Evolutionary conservation across 179 eudicot species (phyloP).

Genomic region (Beta macrorhiza): DNA sequence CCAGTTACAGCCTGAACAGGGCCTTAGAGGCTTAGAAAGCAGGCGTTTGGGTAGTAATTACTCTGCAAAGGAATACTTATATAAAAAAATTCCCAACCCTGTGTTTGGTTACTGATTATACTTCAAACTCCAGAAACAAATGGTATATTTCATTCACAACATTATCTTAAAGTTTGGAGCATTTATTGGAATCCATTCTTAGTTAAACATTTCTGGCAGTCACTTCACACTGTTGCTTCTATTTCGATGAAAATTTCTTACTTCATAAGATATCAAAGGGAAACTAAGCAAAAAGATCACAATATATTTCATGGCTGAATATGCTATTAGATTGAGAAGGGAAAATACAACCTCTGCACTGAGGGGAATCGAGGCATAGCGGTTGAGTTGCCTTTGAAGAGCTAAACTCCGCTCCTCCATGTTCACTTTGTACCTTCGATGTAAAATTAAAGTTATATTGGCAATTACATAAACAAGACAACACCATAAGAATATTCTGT

Average conservation of each 20-base stretch:
- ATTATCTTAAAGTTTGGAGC: background rate
- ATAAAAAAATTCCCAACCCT: background rate
- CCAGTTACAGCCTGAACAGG: too few species aligned
- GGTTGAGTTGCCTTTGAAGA: slow-evolving; percentile 71
- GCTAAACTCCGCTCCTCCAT: slow-evolving; percentile 57
- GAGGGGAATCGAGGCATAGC: slow-evolving; percentile 74
- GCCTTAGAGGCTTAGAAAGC: too few species aligned
- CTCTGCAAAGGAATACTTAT: too few species aligned
- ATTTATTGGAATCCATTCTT: background rate
- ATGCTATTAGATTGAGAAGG: slow-evolving; percentile 14
- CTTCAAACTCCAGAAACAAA: background rate
- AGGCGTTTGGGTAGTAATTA: too few species aligned
- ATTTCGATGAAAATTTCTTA: background rate
- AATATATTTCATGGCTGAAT: background rate
- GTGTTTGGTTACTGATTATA: background rate
- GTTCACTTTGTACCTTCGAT: slow-evolving; percentile 65
- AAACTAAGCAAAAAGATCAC: background rate
- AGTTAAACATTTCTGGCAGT: background rate
- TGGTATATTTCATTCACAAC: background rate
- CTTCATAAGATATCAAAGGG: slow-evolving; percentile 4
- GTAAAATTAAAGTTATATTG: slow-evolving; percentile 13
- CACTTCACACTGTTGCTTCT: background rate
- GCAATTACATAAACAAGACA: background rate
- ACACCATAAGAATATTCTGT: background rate
- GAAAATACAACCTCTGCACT: slow-evolving; percentile 59